Evolutionary conservation across 164 flowering plant species (phyloP).

Genomic region (Piper longum): DNA sequence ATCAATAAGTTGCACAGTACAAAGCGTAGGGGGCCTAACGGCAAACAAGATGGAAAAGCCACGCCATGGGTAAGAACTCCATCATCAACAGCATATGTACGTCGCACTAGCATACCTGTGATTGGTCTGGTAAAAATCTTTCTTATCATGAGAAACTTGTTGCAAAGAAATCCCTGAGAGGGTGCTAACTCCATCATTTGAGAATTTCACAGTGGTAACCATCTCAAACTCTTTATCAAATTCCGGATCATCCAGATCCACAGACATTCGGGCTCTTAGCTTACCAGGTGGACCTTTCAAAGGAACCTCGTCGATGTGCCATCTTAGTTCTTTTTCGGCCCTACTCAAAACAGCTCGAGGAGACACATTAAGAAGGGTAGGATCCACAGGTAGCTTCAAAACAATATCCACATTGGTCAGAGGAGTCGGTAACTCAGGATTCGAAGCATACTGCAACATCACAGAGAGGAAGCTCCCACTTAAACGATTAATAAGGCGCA

Average conservation of each 20-base stretch:
- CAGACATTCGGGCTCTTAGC: slow-evolving; percentile 75
- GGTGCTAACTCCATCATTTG: slow-evolving; percentile 44
- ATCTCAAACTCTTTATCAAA: slow-evolving; percentile 59
- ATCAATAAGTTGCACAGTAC: too few relatives aligned
- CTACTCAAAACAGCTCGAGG: slow-evolving; percentile 86
- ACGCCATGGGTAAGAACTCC: background rate
- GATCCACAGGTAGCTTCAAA: slow-evolving; percentile 79
- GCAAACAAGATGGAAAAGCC: background rate
- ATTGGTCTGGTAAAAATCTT: slow-evolving; percentile 61
- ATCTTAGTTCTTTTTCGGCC: slow-evolving; percentile 71
- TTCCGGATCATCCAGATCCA: slow-evolving; percentile 57
- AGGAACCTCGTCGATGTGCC: slow-evolving; percentile 81
- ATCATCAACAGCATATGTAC: slow-evolving; percentile 54
- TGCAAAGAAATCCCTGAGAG: slow-evolving; percentile 66
- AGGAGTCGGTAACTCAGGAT: slow-evolving; percentile 65
- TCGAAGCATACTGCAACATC: slow-evolving; percentile 86
- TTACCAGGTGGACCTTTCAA: slow-evolving; percentile 61
- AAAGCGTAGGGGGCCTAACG: background rate
- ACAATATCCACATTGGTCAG: slow-evolving; percentile 63
- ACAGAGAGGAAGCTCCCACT: slow-evolving; percentile 88
- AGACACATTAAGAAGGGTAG: slow-evolving; percentile 72
- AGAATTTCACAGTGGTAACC: slow-evolving; percentile 57
- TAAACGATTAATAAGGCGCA: slow-evolving; percentile 64
- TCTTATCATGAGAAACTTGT: slow-evolving; percentile 73
- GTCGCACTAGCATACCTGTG: slow-evolving; percentile 68